A percentile compares a stretch with the other conserved stretches of the same genome.
Evolutionary conservation across 495 filamentous ascomycete species (phyloP).

Genomic region (Aspergillus campestris): DNA sequence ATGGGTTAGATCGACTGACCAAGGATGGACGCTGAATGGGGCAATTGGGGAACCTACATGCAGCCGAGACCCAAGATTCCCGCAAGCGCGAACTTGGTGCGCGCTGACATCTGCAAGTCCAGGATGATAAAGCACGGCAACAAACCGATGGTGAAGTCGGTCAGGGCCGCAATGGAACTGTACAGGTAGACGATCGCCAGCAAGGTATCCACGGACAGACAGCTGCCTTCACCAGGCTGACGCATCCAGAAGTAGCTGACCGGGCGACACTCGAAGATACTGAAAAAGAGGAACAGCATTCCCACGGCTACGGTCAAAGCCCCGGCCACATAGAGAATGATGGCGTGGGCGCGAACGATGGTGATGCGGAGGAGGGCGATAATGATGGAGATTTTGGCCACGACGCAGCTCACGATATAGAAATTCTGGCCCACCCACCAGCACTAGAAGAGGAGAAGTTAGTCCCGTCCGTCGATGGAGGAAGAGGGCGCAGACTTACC

Average conservation of each 20-base stretch:
- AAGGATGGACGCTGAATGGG: not conserved
- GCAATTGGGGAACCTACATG: constrained; percentile 16
- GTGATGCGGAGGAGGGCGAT: constrained; percentile 32
- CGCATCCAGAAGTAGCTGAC: constrained; percentile 27
- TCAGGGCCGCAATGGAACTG: constrained; percentile 24
- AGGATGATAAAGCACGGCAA: constrained; percentile 23
- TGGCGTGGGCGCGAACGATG: constrained; percentile 16
- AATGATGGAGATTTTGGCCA: constrained; percentile 29
- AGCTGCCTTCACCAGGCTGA: constrained; percentile 13
- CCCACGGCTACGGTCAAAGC: constrained; percentile 14
- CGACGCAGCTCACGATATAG: constrained; percentile 25
- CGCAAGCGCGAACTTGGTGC: constrained; percentile 19
- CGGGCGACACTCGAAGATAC: constrained; percentile 28
- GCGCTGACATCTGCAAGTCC: constrained; percentile 22
- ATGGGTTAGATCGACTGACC: not conserved
- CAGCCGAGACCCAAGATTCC: constrained; percentile 26
- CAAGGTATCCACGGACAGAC: constrained; percentile 15
- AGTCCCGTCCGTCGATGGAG: too few species aligned
- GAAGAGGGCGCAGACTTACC: constrained; percentile 11
- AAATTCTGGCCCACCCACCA: constrained; percentile 28
- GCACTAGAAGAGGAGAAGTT: constrained; percentile 8
- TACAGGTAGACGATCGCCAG: constrained; percentile 28
- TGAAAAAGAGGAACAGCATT: constrained; percentile 25
- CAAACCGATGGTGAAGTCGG: constrained; percentile 30
- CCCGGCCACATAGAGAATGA: constrained; percentile 25